phyloP scores from a whole-genome alignment of 768 basidiomycete species.

The Clitopilus passeckerianus region DNA sequence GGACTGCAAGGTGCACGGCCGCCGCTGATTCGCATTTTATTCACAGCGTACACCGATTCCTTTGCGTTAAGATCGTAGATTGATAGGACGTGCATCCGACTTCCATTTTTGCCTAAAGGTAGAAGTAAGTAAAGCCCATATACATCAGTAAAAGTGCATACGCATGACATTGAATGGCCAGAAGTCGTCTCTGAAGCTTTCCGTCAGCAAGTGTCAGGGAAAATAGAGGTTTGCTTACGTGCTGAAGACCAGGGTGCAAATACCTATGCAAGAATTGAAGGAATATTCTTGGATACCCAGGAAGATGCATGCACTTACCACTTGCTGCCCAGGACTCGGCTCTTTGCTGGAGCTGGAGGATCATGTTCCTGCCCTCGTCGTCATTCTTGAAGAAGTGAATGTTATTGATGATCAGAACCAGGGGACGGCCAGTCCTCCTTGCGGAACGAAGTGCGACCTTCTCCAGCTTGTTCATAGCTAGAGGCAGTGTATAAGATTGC shows the following conservation, averaged over 20 bases:
- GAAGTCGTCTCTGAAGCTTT: conserved; percentile 66
- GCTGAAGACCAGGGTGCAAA: conserved; percentile 75
- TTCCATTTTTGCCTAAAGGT: conserved; percentile 57
- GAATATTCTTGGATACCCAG: conserved; percentile 1
- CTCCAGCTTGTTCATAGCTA: conserved; percentile 77
- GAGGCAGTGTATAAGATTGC: not conserved
- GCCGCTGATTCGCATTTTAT: conserved; percentile 41
- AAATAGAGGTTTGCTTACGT: conserved; percentile 38
- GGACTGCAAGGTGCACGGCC: conserved; percentile 22
- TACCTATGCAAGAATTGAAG: conserved; percentile 39
- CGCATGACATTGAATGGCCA: conserved; percentile 73
- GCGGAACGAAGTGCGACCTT: conserved; percentile 76
- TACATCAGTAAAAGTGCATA: conserved; percentile 25
- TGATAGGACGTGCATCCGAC: conserved; percentile 73
- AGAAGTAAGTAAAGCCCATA: not conserved
- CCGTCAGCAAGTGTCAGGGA: conserved; percentile 6
- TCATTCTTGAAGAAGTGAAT: conserved; percentile 72
- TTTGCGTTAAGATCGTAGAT: conserved; percentile 61
- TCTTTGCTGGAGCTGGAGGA: conserved; percentile 83
- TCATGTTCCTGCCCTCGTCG: conserved; percentile 68
- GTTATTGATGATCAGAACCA: conserved; percentile 82
- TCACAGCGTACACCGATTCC: conserved; percentile 57
- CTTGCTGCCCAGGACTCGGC: conserved; percentile 85
- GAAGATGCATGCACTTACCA: conserved; percentile 34
- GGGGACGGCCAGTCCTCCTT: conserved; percentile 52